Base-by-base conservation (phyloP, 257 asterid species). In the Solanum arcanum region DNA sequence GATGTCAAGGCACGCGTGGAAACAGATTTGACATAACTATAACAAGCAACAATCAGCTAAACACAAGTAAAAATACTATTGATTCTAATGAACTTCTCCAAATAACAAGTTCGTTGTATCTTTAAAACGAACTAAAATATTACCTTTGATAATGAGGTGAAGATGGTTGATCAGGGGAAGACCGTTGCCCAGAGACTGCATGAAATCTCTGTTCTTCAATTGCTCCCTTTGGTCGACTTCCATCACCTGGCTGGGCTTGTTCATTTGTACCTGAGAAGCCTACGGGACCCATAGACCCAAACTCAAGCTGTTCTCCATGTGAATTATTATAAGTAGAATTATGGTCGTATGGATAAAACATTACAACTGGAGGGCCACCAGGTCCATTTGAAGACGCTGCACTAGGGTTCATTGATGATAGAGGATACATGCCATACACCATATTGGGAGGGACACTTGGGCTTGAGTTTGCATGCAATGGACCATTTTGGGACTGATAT, bases 141-240 rank as follows among this genome's bases (percentile, higher is more conserved):
- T 95, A 96, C 98, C 98, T 91, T 80, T 88, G 93, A 90, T 90
- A 92, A 88, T 88, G 93, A 52, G 99, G 96, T 60, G 98, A 95
- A 91, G 99, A 90, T 86, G 98, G 96, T 78, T 89, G 96, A 88
- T 97, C 99, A 25, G 98, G 96, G 49, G 98, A 92, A 77, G 94
- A 92, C 87, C 88, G 90, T 86, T 89, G 95, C 86, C 82, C 92
- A 87, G 84, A 44, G 41, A 78, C 84, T 78, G 84, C 84, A 78
- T 72, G 93, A 88, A 87, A 91, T 84, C 97, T 91, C 41, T 91
- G 90, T 56, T 94, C 95, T 82, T 93, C 94, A 59, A 88, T 89
- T 78, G 91, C 88, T 84, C 89, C 91, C 91, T 94, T 86, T 41
- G 87, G 83, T 87, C 92, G 94, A 81, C 86, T 86, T 86, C 94